A percentile compares a stretch with the other conserved stretches of the same genome.
phyloP scores from a whole-genome alignment of 2,329 filamentous ascomycete species.

The Blumeria graminis region DNA sequence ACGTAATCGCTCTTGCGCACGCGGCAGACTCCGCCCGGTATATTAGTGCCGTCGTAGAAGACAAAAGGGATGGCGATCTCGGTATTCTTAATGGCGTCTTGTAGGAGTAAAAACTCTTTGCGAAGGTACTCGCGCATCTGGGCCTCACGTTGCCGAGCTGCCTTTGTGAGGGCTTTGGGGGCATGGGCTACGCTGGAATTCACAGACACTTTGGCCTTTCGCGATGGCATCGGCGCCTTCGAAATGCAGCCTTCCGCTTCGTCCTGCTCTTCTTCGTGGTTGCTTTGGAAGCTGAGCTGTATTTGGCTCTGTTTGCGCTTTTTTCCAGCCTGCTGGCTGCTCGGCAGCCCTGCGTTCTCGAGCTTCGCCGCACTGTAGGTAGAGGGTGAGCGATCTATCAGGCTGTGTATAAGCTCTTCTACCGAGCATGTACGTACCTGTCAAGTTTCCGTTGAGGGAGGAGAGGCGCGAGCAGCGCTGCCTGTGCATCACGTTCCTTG shows the following conservation, averaged over 20 bases:
- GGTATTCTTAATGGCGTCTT: conserved; percentile 68
- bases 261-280: conserved; percentile 19
- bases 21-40: conserved; percentile 58
- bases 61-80: conserved; percentile 87
- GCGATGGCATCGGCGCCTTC: neutral
- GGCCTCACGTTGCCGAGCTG: conserved; percentile 52
- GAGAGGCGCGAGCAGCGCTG: conserved; percentile 13
- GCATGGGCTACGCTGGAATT: conserved; percentile 36
- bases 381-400: too few species aligned
- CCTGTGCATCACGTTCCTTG: conserved; percentile 59
- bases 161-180: conserved; percentile 58
- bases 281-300: conserved; percentile 39
- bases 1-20: conserved; percentile 84
- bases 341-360: too few species aligned
- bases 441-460: too few species aligned
- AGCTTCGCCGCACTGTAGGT: too few species aligned
- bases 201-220: conserved; percentile 28
- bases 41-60: conserved; percentile 87
- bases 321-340: too few species aligned
- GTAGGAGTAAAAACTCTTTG: conserved; percentile 58
- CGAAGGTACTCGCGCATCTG: conserved; percentile 49
- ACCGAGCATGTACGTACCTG: too few species aligned
- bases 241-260: too few species aligned
- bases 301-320: conserved; percentile 13
- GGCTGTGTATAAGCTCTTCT: too few species aligned